These are phyloP conservation scores for Bertia moriformis DNA, from an alignment of 2,329 filamentous ascomycete genomes.

Conservation along the genomic window DNA sequence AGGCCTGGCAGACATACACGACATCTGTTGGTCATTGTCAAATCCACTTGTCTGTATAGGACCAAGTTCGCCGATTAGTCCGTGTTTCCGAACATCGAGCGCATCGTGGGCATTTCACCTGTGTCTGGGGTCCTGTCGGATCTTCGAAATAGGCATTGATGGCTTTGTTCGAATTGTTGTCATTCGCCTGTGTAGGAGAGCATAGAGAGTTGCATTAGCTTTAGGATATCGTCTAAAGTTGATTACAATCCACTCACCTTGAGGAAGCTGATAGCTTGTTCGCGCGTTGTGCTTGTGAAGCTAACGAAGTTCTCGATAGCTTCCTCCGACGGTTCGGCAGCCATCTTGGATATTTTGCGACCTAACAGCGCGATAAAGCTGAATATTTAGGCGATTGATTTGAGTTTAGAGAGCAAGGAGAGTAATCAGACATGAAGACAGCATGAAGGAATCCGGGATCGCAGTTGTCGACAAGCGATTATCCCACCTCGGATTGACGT, in stretches of 20 bases:
- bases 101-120: constrained; percentile 12
- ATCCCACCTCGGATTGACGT: too few species aligned
- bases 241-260: constrained; percentile 17
- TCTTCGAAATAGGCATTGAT: constrained; percentile 30
- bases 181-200: constrained; percentile 19
- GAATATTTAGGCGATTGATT: too few species aligned
- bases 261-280: constrained; percentile 21
- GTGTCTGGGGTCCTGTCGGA: constrained; percentile 15
- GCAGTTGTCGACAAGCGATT: too few species aligned
- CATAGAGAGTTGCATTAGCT: too few species aligned
- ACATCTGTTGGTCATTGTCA: neutral
- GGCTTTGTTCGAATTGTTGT: constrained; percentile 24
- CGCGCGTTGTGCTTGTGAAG: constrained; percentile 21
- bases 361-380: too few species aligned
- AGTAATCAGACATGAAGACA: too few species aligned
- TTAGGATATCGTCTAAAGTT: too few species aligned
- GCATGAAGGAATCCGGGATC: too few species aligned
- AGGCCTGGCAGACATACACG: too few species aligned
- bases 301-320: constrained; percentile 21
- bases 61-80: constrained; percentile 1
- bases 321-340: constrained; percentile 20
- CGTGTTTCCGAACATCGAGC: constrained; percentile 4
- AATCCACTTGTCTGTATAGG: constrained; percentile 5
- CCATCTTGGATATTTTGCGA: too few species aligned
- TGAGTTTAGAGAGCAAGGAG: too few species aligned